Base-by-base conservation (phyloP, 2,329 filamentous ascomycete species). In the Fusarium pseudograminearum region DNA sequence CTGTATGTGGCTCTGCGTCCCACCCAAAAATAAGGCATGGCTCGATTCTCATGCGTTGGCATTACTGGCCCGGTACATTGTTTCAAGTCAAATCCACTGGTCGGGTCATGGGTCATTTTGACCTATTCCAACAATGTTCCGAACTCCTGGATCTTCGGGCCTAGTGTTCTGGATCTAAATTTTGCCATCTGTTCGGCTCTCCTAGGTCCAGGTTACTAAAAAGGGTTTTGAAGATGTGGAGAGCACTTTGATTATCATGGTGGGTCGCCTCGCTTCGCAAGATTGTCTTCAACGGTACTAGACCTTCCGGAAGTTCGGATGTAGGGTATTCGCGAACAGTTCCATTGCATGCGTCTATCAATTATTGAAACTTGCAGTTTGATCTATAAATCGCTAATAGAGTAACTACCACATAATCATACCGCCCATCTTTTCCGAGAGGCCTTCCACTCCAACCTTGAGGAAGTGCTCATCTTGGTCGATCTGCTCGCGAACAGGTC, bases 311-410 rank as follows among this genome's bases (percentile, higher is more conserved):
- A 10, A 24, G 40, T 20, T 42, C 40, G 40, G 40, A 41, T 41
- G 11, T 41, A 18, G 9, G 5, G 6, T 10, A 11, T 9, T 18
- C 9, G 4, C 15, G 3, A 16, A 9, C 5, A 12, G 9, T 1
- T 15, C 5, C 14, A 42, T 5, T 18, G 9, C 6, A 10, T 16
- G 16, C 1, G 15, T 18, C 22, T 8, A 5, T 42, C 22, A 16
- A 16, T 12, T 0, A 10, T 18, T 18, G 10, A 9, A 26, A 11
- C 9, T 24, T 18, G 11, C 1, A 10, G 18, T 38, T n/a, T 38
- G 0, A 12, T 30, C 28, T 30, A 30, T 30, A 30, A 5, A 30
- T 12, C 11, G 11, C 28, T 12, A 30, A 30, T 30, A 30, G 28
- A 30, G 11, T 30, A 30, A 12, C 28, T 30, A 12, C 28, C 11